These are phyloP conservation scores for Coleophoma eucalyptorum DNA, from an alignment of 2,329 filamentous ascomycete genomes.

Conservation along the genomic window DNA sequence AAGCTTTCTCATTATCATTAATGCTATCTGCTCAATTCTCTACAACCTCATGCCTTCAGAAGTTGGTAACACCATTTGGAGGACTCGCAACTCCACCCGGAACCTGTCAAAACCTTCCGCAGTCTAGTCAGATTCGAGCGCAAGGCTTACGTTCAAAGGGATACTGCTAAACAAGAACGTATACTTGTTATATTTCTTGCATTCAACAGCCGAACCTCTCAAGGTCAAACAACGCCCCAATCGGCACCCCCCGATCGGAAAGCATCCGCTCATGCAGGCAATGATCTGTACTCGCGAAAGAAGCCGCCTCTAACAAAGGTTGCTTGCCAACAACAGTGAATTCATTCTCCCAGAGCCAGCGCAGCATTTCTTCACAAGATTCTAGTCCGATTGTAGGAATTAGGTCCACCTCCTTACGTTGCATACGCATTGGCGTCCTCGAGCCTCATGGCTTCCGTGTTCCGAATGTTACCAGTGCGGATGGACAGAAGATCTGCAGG, in stretches of 20 bases:
- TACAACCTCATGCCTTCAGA: conserved; percentile 4
- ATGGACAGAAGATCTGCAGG: conserved; percentile 48
- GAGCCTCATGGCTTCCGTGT: conserved; percentile 5
- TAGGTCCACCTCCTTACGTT: conserved; percentile 28
- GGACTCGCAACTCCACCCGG: conserved; percentile 24
- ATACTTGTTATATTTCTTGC: conserved; percentile 8
- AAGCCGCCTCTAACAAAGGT: conserved; percentile 34
- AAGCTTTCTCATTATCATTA: too few relatives aligned
- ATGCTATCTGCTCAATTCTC: too few relatives aligned
- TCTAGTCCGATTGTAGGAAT: conserved; percentile 38
- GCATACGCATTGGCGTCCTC: conserved; percentile 22
- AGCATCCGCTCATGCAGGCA: conserved; percentile 13
- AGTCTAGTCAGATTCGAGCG: too few relatives aligned
- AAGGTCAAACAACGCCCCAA: conserved; percentile 18
- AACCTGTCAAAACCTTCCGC: conserved; percentile 2
- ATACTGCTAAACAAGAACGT: conserved; percentile 15
- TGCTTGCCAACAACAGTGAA: conserved; percentile 37
- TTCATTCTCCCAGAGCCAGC: conserved; percentile 31
- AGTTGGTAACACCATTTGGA: conserved; percentile 24
- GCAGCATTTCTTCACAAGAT: conserved; percentile 35
- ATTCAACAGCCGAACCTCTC: conserved; percentile 11
- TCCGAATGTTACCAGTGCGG: conserved; percentile 37
- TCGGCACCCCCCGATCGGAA: conserved; percentile 14
- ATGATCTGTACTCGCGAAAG: conserved; percentile 4
- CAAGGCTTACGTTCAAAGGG: conserved; percentile 1